Conservation (phyloP, 1,284 basidiomycete genomes). For the Ceratorhiza oryzae-sativae region DNA sequence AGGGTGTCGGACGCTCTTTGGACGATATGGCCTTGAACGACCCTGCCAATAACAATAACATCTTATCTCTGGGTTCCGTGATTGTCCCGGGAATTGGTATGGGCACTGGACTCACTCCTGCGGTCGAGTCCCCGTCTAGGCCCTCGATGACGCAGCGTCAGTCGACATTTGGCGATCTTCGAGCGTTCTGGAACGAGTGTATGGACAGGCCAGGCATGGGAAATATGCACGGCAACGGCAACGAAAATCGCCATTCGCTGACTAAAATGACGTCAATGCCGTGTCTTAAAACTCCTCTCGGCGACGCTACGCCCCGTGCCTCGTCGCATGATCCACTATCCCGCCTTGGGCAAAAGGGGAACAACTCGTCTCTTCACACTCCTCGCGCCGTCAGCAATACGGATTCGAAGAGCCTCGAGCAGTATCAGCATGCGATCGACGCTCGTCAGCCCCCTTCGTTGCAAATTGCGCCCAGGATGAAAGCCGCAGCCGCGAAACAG, state of each 20-base stretch:
- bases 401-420: slow-evolving; percentile 64
- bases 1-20: slow-evolving; percentile 11
- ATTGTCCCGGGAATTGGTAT: slow-evolving; percentile 31
- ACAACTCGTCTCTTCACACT: slow-evolving; percentile 10
- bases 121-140: slow-evolving; percentile 27
- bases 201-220: slow-evolving; percentile 50
- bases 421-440: slow-evolving; percentile 76
- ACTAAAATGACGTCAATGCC: slow-evolving; percentile 42
- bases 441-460: slow-evolving; percentile 67
- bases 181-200: slow-evolving; percentile 77
- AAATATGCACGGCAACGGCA: slow-evolving; percentile 28
- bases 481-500: slow-evolving; percentile 39
- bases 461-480: slow-evolving; percentile 49
- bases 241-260: slow-evolving; percentile 36
- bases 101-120: slow-evolving; percentile 15
- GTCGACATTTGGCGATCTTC: slow-evolving; percentile 53
- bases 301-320: slow-evolving; percentile 19
- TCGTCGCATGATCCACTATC: slow-evolving; percentile 16
- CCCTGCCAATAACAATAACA: slow-evolving; percentile 1
- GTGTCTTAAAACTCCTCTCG: slow-evolving; percentile 41
- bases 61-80: slow-evolving; percentile 26
- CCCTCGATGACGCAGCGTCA: slow-evolving; percentile 37
- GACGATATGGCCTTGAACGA: slow-evolving; percentile 36
- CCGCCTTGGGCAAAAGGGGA: slow-evolving; percentile 34
- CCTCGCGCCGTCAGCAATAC: slow-evolving; percentile 10